Percentiles rank a stretch among this genome's conserved stretches.
Evolutionary conservation across 2,329 filamentous ascomycete genomes (phyloP).

Genomic region (Aspergillus felis): DNA sequence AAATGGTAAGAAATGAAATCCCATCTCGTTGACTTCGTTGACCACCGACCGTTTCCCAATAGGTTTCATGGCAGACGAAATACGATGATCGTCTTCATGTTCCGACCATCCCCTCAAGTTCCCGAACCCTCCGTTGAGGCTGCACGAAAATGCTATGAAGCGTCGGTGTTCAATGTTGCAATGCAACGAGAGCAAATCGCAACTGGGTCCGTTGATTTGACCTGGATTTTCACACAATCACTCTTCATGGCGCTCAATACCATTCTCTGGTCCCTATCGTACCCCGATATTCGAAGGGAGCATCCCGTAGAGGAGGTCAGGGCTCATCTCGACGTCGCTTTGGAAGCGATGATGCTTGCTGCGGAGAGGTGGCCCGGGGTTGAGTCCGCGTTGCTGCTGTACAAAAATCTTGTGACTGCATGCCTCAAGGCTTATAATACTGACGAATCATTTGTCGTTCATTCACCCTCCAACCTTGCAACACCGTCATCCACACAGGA

Average conservation of each 20-base stretch:
- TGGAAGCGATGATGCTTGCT: constrained; percentile 75
- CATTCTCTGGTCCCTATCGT: constrained; percentile 86
- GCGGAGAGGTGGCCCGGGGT: constrained; percentile 91
- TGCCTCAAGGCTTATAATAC: constrained; percentile 84
- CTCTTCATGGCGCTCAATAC: constrained; percentile 92
- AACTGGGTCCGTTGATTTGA: constrained; percentile 72
- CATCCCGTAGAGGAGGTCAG: constrained; percentile 74
- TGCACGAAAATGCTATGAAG: constrained; percentile 77
- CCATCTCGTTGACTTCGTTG: not conserved
- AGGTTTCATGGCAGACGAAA: constrained; percentile 69
- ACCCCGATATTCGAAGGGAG: constrained; percentile 71
- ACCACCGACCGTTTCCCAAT: constrained; percentile 6
- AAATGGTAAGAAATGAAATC: constrained; percentile 61
- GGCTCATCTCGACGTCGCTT: constrained; percentile 65
- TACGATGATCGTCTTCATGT: constrained; percentile 83
- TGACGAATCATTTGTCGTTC: constrained; percentile 50
- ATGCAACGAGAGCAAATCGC: constrained; percentile 77
- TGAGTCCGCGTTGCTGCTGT: constrained; percentile 76
- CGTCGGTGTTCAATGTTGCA: constrained; percentile 74
- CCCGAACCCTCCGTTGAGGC: constrained; percentile 77
- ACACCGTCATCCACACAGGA: constrained; percentile 40
- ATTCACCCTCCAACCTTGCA: constrained; percentile 42
- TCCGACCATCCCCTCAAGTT: constrained; percentile 86
- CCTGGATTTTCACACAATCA: constrained; percentile 87
- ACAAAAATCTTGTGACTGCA: constrained; percentile 77